Percentiles rank a stretch among this genome's conserved stretches.
phyloP scores from a whole-genome alignment of 2,329 filamentous ascomycete genomes.

The Hypoxylon sp. region DNA sequence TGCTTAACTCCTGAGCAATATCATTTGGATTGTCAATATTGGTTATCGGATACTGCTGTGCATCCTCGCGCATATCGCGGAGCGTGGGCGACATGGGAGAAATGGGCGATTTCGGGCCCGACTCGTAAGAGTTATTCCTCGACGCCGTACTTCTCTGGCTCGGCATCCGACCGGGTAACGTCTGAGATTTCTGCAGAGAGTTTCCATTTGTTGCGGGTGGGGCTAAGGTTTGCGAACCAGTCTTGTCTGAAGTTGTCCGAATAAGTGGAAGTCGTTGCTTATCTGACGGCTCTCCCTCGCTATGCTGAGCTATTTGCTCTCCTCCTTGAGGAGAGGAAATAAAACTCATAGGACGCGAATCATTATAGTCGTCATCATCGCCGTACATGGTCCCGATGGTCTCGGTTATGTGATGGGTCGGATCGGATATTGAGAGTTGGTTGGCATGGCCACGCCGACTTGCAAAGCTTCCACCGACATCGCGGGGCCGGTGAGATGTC shows the following conservation, averaged over 20 bases:
- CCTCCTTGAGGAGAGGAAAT: slow-evolving; percentile 69
- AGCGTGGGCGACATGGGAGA: slow-evolving; percentile 65
- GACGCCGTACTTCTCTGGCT: slow-evolving; percentile 54
- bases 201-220: slow-evolving; percentile 50
- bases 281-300: slow-evolving; percentile 50
- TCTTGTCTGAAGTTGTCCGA: slow-evolving; percentile 62
- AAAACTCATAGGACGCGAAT: slow-evolving; percentile 79
- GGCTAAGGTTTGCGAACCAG: slow-evolving; percentile 46
- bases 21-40: slow-evolving; percentile 91
- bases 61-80: slow-evolving; percentile 69
- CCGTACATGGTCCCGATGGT: slow-evolving; percentile 93
- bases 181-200: slow-evolving; percentile 59
- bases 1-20: slow-evolving; percentile 91
- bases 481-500: slow-evolving; percentile 70
- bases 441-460: slow-evolving; percentile 69
- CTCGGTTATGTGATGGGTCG: slow-evolving; percentile 93
- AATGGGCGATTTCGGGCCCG: slow-evolving; percentile 49
- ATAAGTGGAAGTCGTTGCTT: slow-evolving; percentile 58
- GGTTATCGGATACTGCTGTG: slow-evolving; percentile 84
- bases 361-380: slow-evolving; percentile 72
- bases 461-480: slow-evolving; percentile 68
- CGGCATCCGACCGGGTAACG: slow-evolving; percentile 55
- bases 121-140: slow-evolving; percentile 56
- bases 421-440: slow-evolving; percentile 81
- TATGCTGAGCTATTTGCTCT: slow-evolving; percentile 60